Percentiles rank a stretch among this genome's conserved stretches.
These are phyloP conservation scores for Bryoglossum gracile DNA, from an alignment of 495 filamentous ascomycete species.

Conservation along the genomic window DNA sequence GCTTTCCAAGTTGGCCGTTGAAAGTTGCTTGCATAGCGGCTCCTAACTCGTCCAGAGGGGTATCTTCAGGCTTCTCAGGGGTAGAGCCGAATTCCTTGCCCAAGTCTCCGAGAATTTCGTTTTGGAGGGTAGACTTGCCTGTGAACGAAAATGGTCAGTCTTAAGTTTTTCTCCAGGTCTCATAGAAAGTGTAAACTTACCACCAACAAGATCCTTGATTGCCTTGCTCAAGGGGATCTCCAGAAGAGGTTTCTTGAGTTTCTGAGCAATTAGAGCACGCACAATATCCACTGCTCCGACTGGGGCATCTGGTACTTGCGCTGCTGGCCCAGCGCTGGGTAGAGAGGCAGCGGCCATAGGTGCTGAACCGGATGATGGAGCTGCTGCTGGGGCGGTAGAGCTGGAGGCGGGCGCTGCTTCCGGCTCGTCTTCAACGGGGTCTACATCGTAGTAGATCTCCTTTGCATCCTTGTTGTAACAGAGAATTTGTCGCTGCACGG, in stretches of 20 bases:
- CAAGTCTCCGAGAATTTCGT: slow-evolving; percentile 90
- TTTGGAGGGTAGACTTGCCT: slow-evolving; percentile 97
- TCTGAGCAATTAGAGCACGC: slow-evolving; percentile 89
- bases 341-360: slow-evolving; percentile 49
- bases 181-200: slow-evolving; percentile 45
- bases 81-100: slow-evolving; percentile 98
- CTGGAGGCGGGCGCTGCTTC: slow-evolving; percentile 46
- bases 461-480: slow-evolving; percentile 99
- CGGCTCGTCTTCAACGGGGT: slow-evolving; percentile 87
- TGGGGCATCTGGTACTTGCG: slow-evolving; percentile 75
- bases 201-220: slow-evolving; percentile 97
- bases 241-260: slow-evolving; percentile 85
- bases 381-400: slow-evolving; percentile 36
- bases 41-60: slow-evolving; percentile 88
- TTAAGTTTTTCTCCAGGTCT: slow-evolving; percentile 7
- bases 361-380: slow-evolving; percentile 44
- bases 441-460: slow-evolving; percentile 98
- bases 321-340: slow-evolving; percentile 79
- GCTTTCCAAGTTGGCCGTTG: slow-evolving; percentile 95
- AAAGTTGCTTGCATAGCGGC: slow-evolving; percentile 96
- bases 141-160: background rate
- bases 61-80: slow-evolving; percentile 97
- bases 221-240: slow-evolving; percentile 94
- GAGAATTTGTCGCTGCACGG: slow-evolving; percentile 90
- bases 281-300: slow-evolving; percentile 86